Evolutionary conservation across 495 filamentous ascomycete species (phyloP).

Genomic region (Trypethelium eluteriae): DNA sequence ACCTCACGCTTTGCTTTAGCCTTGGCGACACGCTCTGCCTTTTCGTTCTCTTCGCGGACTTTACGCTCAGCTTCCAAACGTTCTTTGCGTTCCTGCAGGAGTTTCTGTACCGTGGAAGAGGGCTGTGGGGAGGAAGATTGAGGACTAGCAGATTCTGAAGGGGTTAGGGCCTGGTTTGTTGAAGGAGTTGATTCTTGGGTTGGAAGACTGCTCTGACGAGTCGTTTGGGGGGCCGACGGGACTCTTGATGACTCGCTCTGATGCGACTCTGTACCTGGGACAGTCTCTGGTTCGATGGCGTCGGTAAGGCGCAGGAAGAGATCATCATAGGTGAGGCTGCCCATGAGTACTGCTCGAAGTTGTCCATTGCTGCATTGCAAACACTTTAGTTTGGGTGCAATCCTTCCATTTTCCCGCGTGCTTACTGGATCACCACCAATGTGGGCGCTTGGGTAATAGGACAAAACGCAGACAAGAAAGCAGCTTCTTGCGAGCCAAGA

Average conservation of each 20-base stretch:
- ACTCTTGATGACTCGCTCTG: not conserved
- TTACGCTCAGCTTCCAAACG: constrained; percentile 22
- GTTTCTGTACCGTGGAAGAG: not conserved
- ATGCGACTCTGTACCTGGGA: too few species aligned
- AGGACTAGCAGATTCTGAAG: constrained; percentile 4
- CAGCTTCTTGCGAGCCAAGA: constrained; percentile 67
- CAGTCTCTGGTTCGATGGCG: not conserved
- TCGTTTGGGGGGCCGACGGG: not conserved
- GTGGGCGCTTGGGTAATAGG: constrained; percentile 65
- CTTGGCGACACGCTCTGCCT: constrained; percentile 19
- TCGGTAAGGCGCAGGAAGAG: not conserved
- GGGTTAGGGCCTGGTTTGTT: not conserved
- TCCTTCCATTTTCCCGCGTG: not conserved
- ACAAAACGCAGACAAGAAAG: constrained; percentile 71
- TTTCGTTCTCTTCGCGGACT: constrained; percentile 18
- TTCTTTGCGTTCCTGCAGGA: constrained; percentile 22
- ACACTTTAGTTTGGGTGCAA: not conserved
- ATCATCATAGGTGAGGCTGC: not conserved
- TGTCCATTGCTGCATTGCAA: constrained; percentile 18
- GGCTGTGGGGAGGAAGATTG: not conserved
- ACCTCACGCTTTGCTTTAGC: constrained; percentile 17
- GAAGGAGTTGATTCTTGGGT: not conserved
- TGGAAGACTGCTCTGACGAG: not conserved
- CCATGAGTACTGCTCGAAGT: constrained; percentile 15
- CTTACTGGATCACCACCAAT: constrained; percentile 58